Evolutionary conservation across 495 filamentous ascomycete genomes (phyloP).

Genomic region (Cudoniella acicularis): DNA sequence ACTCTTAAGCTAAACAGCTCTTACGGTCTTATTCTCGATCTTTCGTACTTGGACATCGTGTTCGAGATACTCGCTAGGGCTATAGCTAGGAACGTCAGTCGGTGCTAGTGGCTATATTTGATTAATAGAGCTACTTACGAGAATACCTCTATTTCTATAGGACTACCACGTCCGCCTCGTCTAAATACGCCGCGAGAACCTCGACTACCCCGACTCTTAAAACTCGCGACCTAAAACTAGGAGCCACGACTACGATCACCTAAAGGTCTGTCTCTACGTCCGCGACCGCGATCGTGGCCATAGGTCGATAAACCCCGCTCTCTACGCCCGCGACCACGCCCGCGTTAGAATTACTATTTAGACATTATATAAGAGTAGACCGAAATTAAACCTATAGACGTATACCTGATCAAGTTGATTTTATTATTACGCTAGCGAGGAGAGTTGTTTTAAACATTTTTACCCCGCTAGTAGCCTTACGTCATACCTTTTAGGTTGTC

Average conservation of each 20-base stretch:
- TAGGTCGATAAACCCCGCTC: too few species aligned
- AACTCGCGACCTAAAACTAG: neutral
- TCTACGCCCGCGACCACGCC: neutral
- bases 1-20: neutral
- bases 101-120: neutral
- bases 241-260: neutral
- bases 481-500: neutral
- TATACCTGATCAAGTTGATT: neutral
- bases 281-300: neutral
- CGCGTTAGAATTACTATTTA: neutral
- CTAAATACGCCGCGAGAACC: neutral
- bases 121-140: neutral
- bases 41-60: neutral
- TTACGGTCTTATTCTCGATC: neutral
- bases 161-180: neutral
- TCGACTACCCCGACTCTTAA: neutral
- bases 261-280: neutral
- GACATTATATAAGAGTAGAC: neutral
- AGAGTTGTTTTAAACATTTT: neutral
- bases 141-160: neutral
- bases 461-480: neutral
- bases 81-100: neutral
- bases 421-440: neutral
- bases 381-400: neutral
- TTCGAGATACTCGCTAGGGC: neutral